A percentile compares a stretch with the other conserved stretches of the same genome.
These are phyloP conservation scores for Macrolepiota dolichaula DNA, from an alignment of 768 basidiomycete species.

Conservation along the genomic window DNA sequence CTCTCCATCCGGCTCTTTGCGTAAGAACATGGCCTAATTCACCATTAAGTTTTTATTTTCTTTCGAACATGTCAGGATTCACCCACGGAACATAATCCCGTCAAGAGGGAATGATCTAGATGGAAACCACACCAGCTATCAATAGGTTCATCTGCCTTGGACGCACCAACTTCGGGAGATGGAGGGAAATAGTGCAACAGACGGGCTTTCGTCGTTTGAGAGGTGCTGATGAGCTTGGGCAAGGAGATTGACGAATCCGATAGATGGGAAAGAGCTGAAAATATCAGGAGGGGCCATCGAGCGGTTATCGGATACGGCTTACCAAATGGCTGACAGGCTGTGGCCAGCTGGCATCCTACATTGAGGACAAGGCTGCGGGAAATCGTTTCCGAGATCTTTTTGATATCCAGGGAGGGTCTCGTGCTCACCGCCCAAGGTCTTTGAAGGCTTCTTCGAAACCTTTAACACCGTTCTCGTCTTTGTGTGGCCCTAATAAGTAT, in stretches of 20 bases:
- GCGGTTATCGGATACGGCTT: constrained; percentile 14
- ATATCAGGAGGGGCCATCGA: neutral
- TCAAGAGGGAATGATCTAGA: constrained; percentile 86
- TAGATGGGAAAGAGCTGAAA: constrained; percentile 60
- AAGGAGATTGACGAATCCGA: constrained; percentile 68
- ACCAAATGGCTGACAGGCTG: constrained; percentile 93
- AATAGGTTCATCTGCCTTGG: constrained; percentile 56
- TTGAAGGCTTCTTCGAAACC: constrained; percentile 90
- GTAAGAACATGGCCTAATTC: constrained; percentile 81
- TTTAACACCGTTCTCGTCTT: constrained; percentile 56
- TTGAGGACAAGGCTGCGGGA: constrained; percentile 67
- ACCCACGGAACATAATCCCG: constrained; percentile 85
- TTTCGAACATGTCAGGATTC: neutral
- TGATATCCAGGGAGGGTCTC: neutral
- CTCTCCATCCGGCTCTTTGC: constrained; percentile 36
- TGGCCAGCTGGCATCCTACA: constrained; percentile 78
- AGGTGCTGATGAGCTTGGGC: constrained; percentile 64
- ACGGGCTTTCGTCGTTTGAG: constrained; percentile 87
- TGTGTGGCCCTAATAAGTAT: constrained; percentile 57
- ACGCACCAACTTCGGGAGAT: constrained; percentile 30
- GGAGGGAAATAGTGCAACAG: constrained; percentile 96
- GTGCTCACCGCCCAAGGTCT: constrained; percentile 61
- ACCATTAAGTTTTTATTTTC: constrained; percentile 1
- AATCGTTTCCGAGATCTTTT: neutral
- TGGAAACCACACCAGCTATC: constrained; percentile 97